phyloP scores from a whole-genome alignment of 805 yeast species.

The Starmerella khaoyaiensis region DNA sequence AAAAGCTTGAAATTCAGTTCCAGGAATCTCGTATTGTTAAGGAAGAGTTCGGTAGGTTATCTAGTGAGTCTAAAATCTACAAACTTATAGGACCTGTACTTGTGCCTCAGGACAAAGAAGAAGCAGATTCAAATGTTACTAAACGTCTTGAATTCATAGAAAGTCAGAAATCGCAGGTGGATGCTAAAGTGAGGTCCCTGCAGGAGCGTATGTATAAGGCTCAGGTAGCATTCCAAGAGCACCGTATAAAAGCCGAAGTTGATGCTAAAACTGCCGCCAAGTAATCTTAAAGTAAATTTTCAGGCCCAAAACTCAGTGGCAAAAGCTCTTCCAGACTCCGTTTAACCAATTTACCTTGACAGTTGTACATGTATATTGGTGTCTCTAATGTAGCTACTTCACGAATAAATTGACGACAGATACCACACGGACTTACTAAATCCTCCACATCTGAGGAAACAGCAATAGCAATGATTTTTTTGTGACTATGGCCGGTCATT shows the following conservation, averaged over 20 bases:
- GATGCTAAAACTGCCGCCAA: constrained; percentile 4
- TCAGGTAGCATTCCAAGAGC: constrained; percentile 19
- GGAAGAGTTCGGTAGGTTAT: constrained; percentile 56
- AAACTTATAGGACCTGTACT: constrained; percentile 87
- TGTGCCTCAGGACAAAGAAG: constrained; percentile 73
- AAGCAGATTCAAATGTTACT: constrained; percentile 70
- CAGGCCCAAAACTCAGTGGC: constrained; percentile 84
- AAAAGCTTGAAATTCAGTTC: constrained; percentile 78
- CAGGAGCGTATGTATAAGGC: constrained; percentile 42
- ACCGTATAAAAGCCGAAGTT: constrained; percentile 16
- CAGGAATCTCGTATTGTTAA: constrained; percentile 89
- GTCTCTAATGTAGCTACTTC: constrained; percentile 50
- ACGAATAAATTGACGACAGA: constrained; percentile 79
- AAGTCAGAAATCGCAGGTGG: constrained; percentile 66
- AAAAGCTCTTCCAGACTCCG: constrained; percentile 49
- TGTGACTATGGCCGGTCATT: constrained; percentile 25
- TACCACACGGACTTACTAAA: constrained; percentile 80
- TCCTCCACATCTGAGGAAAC: constrained; percentile 46
- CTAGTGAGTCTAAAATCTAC: constrained; percentile 62
- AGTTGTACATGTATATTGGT: constrained; percentile 58
- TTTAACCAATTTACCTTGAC: constrained; percentile 30
- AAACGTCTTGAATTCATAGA: constrained; percentile 83
- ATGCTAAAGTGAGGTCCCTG: constrained; percentile 46
- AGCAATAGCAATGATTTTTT: constrained; percentile 46
- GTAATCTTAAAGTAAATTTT: constrained; percentile 30